Evolutionary conservation across 768 basidiomycete species (phyloP).

Genomic region (Hydnomerulius pinastri): DNA sequence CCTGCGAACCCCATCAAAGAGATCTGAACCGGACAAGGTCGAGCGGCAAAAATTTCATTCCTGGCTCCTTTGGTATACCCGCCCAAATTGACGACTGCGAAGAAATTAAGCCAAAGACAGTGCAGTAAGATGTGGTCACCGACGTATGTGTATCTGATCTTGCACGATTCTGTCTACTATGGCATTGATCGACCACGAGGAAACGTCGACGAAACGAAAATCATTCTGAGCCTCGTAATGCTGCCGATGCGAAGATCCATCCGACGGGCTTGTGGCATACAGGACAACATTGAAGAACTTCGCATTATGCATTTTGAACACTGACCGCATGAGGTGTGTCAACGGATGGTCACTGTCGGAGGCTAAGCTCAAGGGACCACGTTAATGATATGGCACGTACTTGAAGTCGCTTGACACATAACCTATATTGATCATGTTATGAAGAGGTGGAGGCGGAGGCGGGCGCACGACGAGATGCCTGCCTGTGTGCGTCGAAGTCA

Average conservation of each 20-base stretch:
- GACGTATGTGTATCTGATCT: constrained; percentile 50
- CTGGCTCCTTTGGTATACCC: constrained; percentile 55
- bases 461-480: constrained; percentile 36
- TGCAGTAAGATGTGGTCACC: constrained; percentile 14
- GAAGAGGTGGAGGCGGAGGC: constrained; percentile 42
- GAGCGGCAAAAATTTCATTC: constrained; percentile 53
- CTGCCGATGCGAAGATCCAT: constrained; percentile 44
- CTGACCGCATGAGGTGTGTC: constrained; percentile 53
- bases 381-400: constrained; percentile 25
- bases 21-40: constrained; percentile 50
- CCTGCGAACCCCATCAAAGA: constrained; percentile 55
- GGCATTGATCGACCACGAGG: constrained; percentile 35
- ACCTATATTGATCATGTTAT: constrained; percentile 45
- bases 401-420: constrained; percentile 52
- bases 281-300: constrained; percentile 43
- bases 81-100: constrained; percentile 44
- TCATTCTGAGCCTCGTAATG: constrained; percentile 43
- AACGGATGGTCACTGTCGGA: constrained; percentile 48
- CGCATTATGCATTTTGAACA: constrained; percentile 45
- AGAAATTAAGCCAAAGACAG: background rate
- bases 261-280: constrained; percentile 51
- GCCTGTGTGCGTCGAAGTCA: constrained; percentile 37
- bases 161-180: constrained; percentile 41
- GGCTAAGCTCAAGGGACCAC: background rate
- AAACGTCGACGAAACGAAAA: constrained; percentile 43